A percentile compares a stretch with the other conserved stretches of the same genome.
Evolutionary conservation across 768 basidiomycete genomes (phyloP).

Genomic region (Trichaptum fuscoviolaceum): DNA sequence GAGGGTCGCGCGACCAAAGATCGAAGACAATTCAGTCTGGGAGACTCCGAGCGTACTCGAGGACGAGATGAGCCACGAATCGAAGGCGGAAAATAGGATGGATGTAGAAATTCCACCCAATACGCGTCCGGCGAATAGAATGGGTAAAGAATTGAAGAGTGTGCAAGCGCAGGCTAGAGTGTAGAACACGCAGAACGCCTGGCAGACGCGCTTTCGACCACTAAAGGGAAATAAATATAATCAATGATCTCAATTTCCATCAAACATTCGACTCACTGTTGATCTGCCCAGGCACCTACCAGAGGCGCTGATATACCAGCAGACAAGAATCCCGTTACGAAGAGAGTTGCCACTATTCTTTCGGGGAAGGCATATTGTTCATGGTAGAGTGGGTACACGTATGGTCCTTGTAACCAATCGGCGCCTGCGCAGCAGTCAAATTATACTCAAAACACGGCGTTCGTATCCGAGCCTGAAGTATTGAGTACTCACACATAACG

Average conservation of each 20-base stretch:
- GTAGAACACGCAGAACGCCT: conserved; percentile 70
- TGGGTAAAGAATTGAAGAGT: conserved; percentile 47
- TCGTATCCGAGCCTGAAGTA: conserved; percentile 9
- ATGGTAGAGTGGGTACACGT: conserved; percentile 68
- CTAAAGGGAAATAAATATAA: conserved; percentile 27
- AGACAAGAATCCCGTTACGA: conserved; percentile 72
- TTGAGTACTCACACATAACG: conserved; percentile 55
- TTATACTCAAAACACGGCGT: background rate
- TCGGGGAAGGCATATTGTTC: conserved; percentile 65
- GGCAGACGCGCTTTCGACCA: conserved; percentile 61
- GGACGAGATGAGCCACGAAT: conserved; percentile 72
- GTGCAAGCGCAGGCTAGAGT: conserved; percentile 54
- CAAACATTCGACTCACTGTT: conserved; percentile 44
- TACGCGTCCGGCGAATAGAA: conserved; percentile 59
- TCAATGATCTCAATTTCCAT: conserved; percentile 3
- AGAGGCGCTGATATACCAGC: conserved; percentile 66
- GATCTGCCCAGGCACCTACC: conserved; percentile 75
- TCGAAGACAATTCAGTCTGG: conserved; percentile 54
- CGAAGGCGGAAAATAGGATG: conserved; percentile 71
- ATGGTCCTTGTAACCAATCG: conserved; percentile 79
- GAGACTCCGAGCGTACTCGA: conserved; percentile 46
- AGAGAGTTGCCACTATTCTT: conserved; percentile 60
- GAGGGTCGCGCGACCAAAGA: conserved; percentile 70
- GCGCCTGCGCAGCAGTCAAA: conserved; percentile 38
- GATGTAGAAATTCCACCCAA: conserved; percentile 70